A percentile compares a stretch with the other conserved stretches of the same genome.
Conservation (phyloP, 305 asterid genomes). For the Fraxinus angustifolia region DNA sequence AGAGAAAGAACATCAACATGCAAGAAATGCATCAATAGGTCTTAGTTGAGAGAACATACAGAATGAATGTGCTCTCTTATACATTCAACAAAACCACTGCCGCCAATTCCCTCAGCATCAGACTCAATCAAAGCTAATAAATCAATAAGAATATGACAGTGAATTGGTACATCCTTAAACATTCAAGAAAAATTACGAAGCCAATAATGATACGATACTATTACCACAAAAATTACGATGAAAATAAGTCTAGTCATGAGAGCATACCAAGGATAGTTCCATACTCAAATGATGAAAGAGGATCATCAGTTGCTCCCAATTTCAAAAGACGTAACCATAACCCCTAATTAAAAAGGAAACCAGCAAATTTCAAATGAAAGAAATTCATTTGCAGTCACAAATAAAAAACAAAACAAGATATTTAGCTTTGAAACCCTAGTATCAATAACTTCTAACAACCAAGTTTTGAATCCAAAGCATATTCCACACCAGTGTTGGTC, state of each 20-base stretch:
- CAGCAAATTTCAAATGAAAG: slow-evolving; percentile 7
- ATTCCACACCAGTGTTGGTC: background rate
- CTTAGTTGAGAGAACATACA: slow-evolving; percentile 43
- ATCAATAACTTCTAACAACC: background rate
- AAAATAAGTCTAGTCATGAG: slow-evolving; percentile 17
- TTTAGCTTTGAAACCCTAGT: background rate
- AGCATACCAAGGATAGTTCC: slow-evolving; percentile 92
- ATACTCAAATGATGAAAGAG: slow-evolving; percentile 93
- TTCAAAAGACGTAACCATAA: slow-evolving; percentile 92
- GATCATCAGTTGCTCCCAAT: slow-evolving; percentile 92
- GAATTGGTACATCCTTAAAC: slow-evolving; percentile 15
- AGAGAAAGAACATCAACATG: slow-evolving; percentile 18
- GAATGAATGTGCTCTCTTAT: slow-evolving; percentile 89
- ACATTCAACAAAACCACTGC: slow-evolving; percentile 98
- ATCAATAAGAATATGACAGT: slow-evolving; percentile 27
- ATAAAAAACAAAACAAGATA: slow-evolving; percentile 10
- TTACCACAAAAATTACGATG: slow-evolving; percentile 10
- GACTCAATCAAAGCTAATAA: slow-evolving; percentile 87
- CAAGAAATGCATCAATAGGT: slow-evolving; percentile 5
- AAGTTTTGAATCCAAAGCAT: background rate
- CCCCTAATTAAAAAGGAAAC: slow-evolving; percentile 50
- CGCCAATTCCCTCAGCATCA: slow-evolving; percentile 99
- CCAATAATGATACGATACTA: slow-evolving; percentile 6
- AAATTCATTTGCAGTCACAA: slow-evolving; percentile 14
- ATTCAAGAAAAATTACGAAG: slow-evolving; percentile 7